Conservation (phyloP, 306 rosid genomes). For the Ziziphus jujuba region DNA sequence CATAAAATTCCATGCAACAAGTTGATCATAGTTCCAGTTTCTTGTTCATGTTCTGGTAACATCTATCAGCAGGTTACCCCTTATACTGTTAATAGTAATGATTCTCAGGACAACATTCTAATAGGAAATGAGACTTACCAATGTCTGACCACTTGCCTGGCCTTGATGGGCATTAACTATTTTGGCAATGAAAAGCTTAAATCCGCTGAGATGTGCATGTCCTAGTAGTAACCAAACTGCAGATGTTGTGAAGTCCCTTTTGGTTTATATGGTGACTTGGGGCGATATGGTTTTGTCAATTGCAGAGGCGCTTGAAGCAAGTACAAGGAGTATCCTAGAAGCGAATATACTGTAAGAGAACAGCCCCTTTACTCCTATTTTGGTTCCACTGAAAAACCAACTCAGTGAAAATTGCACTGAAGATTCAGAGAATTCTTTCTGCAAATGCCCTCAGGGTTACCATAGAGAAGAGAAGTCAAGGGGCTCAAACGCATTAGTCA, state of each 20-base stretch:
- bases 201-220: conserved; percentile 48
- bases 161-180: conserved; percentile 46
- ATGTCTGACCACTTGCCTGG: conserved; percentile 48
- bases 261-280: conserved; percentile 25
- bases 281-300: conserved; percentile 32
- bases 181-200: conserved; percentile 16
- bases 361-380: conserved; percentile 26
- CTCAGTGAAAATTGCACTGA: conserved; percentile 26
- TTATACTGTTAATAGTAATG: conserved; percentile 12
- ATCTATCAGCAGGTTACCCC: conserved; percentile 40
- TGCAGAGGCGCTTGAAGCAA: conserved; percentile 34
- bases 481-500: background rate
- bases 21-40: conserved; percentile 35
- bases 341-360: conserved; percentile 29
- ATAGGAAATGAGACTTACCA: conserved; percentile 36
- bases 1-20: conserved; percentile 25
- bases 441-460: conserved; percentile 28
- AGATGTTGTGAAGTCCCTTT: conserved; percentile 33
- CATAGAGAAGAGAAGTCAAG: background rate
- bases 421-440: conserved; percentile 32
- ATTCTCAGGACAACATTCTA: conserved; percentile 26
- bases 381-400: conserved; percentile 34
- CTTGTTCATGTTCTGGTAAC: conserved; percentile 44
- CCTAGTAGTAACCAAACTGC: conserved; percentile 25
- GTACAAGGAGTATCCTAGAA: conserved; percentile 29